Evolutionary conservation across 345 rosid genomes (phyloP).

Genomic region (Rhodomyrtus tomentosa): DNA sequence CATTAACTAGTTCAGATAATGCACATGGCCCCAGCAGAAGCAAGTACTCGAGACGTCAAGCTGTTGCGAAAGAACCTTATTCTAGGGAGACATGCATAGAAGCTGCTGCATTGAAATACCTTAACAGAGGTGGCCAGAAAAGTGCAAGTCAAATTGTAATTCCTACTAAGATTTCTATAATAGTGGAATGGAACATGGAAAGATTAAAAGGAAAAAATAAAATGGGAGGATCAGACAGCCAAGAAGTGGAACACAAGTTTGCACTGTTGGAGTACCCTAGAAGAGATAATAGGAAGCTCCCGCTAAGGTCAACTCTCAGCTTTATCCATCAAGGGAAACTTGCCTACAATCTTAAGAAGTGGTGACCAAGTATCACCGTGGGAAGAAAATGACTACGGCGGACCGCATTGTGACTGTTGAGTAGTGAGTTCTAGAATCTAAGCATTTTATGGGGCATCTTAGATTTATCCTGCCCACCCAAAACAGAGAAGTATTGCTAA

Average conservation of each 20-base stretch:
- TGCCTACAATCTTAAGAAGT: background rate
- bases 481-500: background rate
- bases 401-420: background rate
- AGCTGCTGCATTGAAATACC: background rate
- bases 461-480: background rate
- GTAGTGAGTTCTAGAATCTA: background rate
- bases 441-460: background rate
- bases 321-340: background rate
- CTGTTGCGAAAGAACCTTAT: background rate
- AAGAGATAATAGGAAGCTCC: background rate
- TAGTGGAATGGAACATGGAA: background rate
- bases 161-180: background rate
- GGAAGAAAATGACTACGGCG: background rate
- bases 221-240: background rate
- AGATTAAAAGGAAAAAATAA: background rate
- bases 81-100: background rate
- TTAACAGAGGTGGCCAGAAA: background rate
- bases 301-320: background rate
- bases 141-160: background rate
- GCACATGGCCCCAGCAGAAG: background rate
- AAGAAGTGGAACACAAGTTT: background rate
- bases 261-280: background rate
- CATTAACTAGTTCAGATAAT: background rate
- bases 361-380: background rate
- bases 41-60: background rate